Evolutionary conservation across 768 basidiomycete genomes (phyloP), one percentile per base, ranked within the genome.

Genomic region (Pilatotrama ljubarskyi): DNA sequence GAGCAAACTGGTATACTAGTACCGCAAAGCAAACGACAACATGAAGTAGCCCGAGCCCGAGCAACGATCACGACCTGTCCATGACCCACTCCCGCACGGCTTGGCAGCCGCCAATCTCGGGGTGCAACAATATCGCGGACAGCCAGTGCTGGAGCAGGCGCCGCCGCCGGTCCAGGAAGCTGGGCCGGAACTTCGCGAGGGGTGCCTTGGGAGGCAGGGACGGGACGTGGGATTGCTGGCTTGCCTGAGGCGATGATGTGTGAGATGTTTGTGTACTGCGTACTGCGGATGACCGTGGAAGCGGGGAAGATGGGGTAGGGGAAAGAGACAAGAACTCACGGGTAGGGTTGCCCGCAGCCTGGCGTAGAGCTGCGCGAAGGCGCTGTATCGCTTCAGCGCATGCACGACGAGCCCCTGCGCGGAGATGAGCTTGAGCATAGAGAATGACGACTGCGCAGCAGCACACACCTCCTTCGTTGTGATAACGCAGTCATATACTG

Each of bases 401-500:
- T 88, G 87, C 35, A 90, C 85, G 17, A 74, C 78, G 2, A 85
- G 87, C 11, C 84, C 83, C 79, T 87, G 65, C 18, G 0, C 44
- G 40, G 37, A 35, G 5, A 11, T 14, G 29, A 32, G 18, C 22
- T 6, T 38, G 0, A 43, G 43, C 36, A 10, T n/a, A n/a, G 8
- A 18, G 24, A 4, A 13, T 9, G 37, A 35, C 41, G 1, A 24
- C 15, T 10, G 29, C 18, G 15, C 48, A 35, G n/a, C 17, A 6
- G 48, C 24, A 41, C 72, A 0, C 29, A 76, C 78, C 76, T 87
- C 86, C 70, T 83, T 85, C 0, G 87, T 89, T 25, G 76, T 81
- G 52, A 91, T 84, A 8, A 79, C 84, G 65, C 85, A 87, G 62
- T 90, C 87, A 66, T 88, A 90, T 10, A 88, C 88, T 81, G 55